Evolutionary conservation across 371 early-diverging fungal species (phyloP).

Genomic region (Cladochytrium tenue): DNA sequence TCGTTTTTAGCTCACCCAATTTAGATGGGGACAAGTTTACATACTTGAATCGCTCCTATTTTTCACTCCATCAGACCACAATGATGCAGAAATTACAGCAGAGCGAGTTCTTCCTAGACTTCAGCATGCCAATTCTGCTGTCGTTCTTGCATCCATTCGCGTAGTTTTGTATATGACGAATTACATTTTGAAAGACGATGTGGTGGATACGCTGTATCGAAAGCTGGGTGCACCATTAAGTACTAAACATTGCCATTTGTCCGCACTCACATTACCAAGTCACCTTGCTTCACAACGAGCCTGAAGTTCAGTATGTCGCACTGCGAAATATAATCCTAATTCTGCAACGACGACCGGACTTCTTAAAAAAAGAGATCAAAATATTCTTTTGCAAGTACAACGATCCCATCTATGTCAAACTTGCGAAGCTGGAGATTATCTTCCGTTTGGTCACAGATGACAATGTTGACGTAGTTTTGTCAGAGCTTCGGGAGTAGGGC

Average conservation of each 20-base stretch:
- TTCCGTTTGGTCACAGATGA: conserved; percentile 75
- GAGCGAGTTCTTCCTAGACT: conserved; percentile 88
- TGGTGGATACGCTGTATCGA: conserved; percentile 65
- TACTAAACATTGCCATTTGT: conserved; percentile 29
- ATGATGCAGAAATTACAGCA: conserved; percentile 83
- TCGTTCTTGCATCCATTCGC: conserved; percentile 82
- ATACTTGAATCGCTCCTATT: conserved; percentile 84
- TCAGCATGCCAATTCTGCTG: conserved; percentile 90
- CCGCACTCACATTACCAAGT: conserved; percentile 45
- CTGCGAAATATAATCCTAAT: conserved; percentile 88
- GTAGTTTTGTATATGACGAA: conserved; percentile 53
- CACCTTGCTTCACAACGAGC: conserved; percentile 81
- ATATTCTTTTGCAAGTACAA: conserved; percentile 96
- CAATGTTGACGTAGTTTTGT: conserved; percentile 80
- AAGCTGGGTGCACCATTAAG: conserved; percentile 91
- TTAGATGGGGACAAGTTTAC: conserved; percentile 93
- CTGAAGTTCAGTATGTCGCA: conserved; percentile 93
- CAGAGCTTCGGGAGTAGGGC: conserved; percentile 87
- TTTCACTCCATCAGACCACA: conserved; percentile 66
- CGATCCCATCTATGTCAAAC: conserved; percentile 94
- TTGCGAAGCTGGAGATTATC: conserved; percentile 89
- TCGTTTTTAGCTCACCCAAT: background rate
- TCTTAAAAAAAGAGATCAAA: conserved; percentile 82
- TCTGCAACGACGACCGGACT: conserved; percentile 76
- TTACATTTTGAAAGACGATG: conserved; percentile 67